phyloP scores from a whole-genome alignment of 1,284 basidiomycete species.

The Termitomyces sp. region DNA sequence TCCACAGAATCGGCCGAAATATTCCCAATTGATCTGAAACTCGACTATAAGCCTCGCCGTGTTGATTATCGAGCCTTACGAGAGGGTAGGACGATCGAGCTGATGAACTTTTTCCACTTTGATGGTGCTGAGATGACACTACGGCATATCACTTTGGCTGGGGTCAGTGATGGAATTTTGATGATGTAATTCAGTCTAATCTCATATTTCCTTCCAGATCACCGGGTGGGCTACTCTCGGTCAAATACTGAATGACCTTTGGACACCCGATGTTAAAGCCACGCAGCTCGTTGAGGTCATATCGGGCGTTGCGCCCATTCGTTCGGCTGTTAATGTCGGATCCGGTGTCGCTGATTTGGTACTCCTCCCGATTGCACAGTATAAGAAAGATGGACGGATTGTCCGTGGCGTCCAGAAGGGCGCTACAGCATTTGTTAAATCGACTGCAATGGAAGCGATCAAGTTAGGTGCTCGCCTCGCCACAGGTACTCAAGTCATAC shows the following conservation, averaged over 20 bases:
- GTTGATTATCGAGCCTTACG: slow-evolving; percentile 92
- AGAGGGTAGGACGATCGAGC: slow-evolving; percentile 89
- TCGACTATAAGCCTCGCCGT: slow-evolving; percentile 97
- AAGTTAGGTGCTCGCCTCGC: slow-evolving; percentile 92
- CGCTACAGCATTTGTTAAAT: slow-evolving; percentile 86
- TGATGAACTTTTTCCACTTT: slow-evolving; percentile 99
- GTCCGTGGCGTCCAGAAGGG: slow-evolving; percentile 93
- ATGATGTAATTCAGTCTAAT: neutral
- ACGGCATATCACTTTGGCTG: slow-evolving; percentile 86
- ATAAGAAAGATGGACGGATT: slow-evolving; percentile 93
- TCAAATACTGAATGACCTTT: slow-evolving; percentile 90
- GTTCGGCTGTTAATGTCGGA: slow-evolving; percentile 94
- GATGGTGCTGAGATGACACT: slow-evolving; percentile 98
- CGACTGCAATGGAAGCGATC: slow-evolving; percentile 91
- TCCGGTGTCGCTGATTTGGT: slow-evolving; percentile 95
- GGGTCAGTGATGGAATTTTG: slow-evolving; percentile 50
- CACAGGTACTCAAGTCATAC: slow-evolving; percentile 94
- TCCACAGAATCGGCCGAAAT: slow-evolving; percentile 81
- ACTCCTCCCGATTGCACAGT: slow-evolving; percentile 93
- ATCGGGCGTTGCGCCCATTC: slow-evolving; percentile 93
- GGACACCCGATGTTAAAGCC: slow-evolving; percentile 99
- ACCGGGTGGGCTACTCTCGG: slow-evolving; percentile 87
- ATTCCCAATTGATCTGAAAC: slow-evolving; percentile 85
- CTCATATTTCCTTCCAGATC: slow-evolving; percentile 48
- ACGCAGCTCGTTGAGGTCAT: slow-evolving; percentile 97